Evolutionary conservation across 129 eudicot genomes (phyloP).

Genomic region (Saposhnikovia divaricata): DNA sequence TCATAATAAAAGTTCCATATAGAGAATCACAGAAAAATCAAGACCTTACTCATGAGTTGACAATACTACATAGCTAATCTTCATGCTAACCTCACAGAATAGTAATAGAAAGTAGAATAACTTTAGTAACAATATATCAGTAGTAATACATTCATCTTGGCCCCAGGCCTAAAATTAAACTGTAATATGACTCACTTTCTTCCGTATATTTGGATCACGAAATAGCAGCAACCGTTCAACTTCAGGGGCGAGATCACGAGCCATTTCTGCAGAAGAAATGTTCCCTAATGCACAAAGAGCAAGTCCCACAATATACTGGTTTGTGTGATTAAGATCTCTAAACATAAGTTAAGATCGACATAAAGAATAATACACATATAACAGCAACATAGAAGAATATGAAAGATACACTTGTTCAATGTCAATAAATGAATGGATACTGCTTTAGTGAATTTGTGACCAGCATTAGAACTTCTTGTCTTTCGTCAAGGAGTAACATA

Average conservation of each 20-base stretch:
- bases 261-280: conserved; percentile 97
- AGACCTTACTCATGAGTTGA: not conserved
- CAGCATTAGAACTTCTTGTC: conserved; percentile 98
- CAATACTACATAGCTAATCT: not conserved
- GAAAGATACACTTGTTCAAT: not conserved
- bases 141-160: not conserved
- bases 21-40: not conserved
- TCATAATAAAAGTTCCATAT: not conserved
- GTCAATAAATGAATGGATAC: conserved; percentile 38
- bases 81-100: not conserved
- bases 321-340: conserved; percentile 88
- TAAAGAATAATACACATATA: conserved; percentile 7
- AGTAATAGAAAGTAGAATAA: not conserved
- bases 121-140: not conserved
- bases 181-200: conserved; percentile 56
- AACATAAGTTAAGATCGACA: conserved; percentile 26
- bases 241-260: conserved; percentile 98
- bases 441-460: conserved; percentile 96
- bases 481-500: conserved; percentile 96
- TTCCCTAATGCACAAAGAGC: conserved; percentile 98
- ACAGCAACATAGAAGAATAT: not conserved
- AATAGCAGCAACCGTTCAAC: conserved; percentile 90
- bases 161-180: not conserved
- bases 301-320: conserved; percentile 91
- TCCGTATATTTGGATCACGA: conserved; percentile 95